Evolutionary conservation across 148 eudicot species (phyloP).

Genomic region (Suaeda aralocaspica): DNA sequence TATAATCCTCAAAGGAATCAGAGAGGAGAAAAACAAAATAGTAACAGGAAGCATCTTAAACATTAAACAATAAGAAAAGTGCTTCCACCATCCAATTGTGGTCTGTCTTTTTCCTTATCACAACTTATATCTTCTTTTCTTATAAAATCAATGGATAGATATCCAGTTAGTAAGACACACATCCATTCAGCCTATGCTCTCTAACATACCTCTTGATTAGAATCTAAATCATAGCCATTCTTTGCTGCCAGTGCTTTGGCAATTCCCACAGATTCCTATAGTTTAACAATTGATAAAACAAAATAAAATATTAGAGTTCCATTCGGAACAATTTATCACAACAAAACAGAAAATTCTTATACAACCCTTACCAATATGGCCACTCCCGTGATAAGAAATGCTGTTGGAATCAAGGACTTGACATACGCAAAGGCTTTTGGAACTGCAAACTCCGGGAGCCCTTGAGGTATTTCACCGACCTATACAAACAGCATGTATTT

Average conservation of each 20-base stretch:
- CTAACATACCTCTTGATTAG: slow-evolving; percentile 87
- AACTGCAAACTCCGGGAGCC: slow-evolving; percentile 78
- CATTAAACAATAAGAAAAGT: too few species aligned
- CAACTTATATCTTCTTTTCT: too few species aligned
- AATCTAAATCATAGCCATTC: slow-evolving; percentile 92
- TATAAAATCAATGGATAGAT: not conserved
- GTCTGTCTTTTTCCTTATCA: not conserved
- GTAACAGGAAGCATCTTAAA: not conserved
- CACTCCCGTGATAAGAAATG: slow-evolving; percentile 88
- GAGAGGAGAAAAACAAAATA: not conserved
- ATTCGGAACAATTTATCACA: not conserved
- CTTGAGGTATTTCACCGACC: slow-evolving; percentile 98
- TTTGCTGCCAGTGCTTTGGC: slow-evolving; percentile 98
- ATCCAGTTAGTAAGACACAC: not conserved
- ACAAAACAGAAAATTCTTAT: slow-evolving; percentile 5
- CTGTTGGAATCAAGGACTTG: slow-evolving; percentile 77
- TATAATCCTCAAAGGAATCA: too few species aligned
- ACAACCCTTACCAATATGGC: slow-evolving; percentile 76
- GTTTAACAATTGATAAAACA: slow-evolving; percentile 17
- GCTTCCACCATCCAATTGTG: not conserved
- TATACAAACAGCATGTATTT: slow-evolving; percentile 23
- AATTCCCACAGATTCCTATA: slow-evolving; percentile 94
- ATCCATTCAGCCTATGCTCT: not conserved
- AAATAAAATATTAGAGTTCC: slow-evolving; percentile 8
- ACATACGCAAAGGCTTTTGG: slow-evolving; percentile 67